phyloP scores from a whole-genome alignment of 164 flowering plant genomes.

The Macadamia integrifolia region DNA sequence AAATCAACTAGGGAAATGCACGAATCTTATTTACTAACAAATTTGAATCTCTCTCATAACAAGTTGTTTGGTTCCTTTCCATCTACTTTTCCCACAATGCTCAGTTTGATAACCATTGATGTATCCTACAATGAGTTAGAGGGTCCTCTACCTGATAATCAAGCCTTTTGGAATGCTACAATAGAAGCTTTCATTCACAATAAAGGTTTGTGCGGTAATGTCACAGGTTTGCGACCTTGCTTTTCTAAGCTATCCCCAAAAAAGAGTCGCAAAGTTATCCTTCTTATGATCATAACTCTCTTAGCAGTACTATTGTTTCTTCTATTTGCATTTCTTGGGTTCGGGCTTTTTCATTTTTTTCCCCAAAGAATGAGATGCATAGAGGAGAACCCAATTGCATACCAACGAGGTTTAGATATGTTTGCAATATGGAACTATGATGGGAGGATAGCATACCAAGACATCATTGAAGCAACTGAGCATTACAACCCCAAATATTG shows the following conservation, averaged over 20 bases:
- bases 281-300: neutral
- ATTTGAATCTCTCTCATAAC: conserved; percentile 7
- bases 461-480: conserved; percentile 6
- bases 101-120: neutral
- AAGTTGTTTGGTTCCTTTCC: conserved; percentile 8
- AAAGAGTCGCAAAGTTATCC: neutral
- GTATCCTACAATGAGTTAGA: conserved; percentile 6
- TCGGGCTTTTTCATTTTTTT: neutral
- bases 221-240: conserved; percentile 5
- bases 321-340: conserved; percentile 1
- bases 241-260: no score
- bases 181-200: neutral
- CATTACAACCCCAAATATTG: conserved; percentile 2
- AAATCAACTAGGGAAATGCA: no score
- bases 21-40: neutral
- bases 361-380: neutral
- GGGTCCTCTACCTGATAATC: conserved; percentile 8
- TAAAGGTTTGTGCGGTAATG: conserved; percentile 17
- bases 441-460: neutral
- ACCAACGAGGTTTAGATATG: neutral
- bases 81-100: neutral
- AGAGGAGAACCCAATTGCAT: neutral
- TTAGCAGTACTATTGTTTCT: neutral
- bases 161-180: conserved; percentile 3
- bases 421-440: conserved; percentile 1